These are phyloP conservation scores for Chlamydomonas schloesseri DNA, from an alignment of 139 green algal genomes.

Conservation along the genomic window DNA sequence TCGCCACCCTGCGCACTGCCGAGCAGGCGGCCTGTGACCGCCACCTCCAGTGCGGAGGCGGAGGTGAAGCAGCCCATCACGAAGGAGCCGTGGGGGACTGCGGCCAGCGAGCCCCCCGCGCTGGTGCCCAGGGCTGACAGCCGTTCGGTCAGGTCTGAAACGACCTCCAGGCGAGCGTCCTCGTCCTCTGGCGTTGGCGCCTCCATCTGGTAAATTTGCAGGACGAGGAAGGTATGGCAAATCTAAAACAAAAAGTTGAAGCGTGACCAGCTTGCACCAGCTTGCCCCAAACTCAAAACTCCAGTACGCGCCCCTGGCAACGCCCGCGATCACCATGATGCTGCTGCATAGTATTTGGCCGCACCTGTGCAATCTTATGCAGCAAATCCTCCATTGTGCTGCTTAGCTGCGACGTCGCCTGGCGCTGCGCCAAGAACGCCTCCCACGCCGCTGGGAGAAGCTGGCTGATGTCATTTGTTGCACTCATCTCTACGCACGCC, in stretches of 20 bases:
- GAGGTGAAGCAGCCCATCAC: constrained; percentile 7
- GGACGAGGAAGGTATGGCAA: no score
- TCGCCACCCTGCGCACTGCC: not conserved
- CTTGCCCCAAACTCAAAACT: no score
- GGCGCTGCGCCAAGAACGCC: not conserved
- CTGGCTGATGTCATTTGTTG: not conserved
- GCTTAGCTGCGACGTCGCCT: not conserved
- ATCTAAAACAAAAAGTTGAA: no score
- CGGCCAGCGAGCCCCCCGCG: not conserved
- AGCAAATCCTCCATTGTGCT: constrained; percentile 9
- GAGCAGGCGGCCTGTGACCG: constrained; percentile 7
- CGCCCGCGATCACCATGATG: no score
- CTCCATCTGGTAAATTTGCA: constrained; percentile 18
- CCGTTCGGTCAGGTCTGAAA: not conserved
- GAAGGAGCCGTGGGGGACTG: not conserved
- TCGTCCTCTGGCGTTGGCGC: constrained; percentile 14
- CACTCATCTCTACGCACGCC: not conserved
- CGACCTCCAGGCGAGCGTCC: constrained; percentile 16
- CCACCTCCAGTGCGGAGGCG: constrained; percentile 7
- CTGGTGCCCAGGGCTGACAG: not conserved
- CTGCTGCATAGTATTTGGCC: no score
- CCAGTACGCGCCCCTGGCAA: no score
- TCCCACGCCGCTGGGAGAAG: constrained; percentile 1
- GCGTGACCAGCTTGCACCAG: no score
- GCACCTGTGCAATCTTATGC: constrained; percentile 26